Percentiles rank a stretch among this genome's conserved stretches.
These are phyloP conservation scores for Aegilops tauschii DNA, from an alignment of 176 grass and related monocot species.

Conservation along the genomic window DNA sequence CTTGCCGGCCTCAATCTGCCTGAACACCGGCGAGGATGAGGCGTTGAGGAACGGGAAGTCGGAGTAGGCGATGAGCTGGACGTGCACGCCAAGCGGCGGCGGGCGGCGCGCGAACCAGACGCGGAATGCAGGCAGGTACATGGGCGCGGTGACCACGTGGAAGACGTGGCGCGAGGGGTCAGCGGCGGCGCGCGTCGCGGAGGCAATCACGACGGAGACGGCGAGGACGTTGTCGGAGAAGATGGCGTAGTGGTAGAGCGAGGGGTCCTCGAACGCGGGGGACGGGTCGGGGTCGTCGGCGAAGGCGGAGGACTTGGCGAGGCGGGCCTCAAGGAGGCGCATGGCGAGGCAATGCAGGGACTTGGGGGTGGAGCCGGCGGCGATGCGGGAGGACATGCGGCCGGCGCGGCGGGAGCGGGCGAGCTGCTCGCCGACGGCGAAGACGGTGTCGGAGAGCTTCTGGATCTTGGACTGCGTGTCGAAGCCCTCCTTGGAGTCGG, in stretches of 20 bases:
- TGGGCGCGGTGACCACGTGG: constrained; percentile 89
- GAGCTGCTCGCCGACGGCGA: constrained; percentile 85
- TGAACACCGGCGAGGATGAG: constrained; percentile 79
- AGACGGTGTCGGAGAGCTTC: constrained; percentile 96
- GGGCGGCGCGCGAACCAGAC: constrained; percentile 77
- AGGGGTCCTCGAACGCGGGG: constrained; percentile 40
- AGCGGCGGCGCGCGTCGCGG: constrained; percentile 50
- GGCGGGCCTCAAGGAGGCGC: constrained; percentile 89
- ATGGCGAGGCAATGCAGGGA: constrained; percentile 96
- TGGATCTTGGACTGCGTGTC: constrained; percentile 97
- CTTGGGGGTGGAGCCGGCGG: constrained; percentile 86
- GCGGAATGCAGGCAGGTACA: constrained; percentile 74
- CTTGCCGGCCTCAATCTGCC: constrained; percentile 67
- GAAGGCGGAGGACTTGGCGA: constrained; percentile 48
- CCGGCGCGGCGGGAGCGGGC: constrained; percentile 55
- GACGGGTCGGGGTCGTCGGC: constrained; percentile 44
- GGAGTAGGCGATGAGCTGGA: constrained; percentile 65
- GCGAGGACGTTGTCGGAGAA: constrained; percentile 94
- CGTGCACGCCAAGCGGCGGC: constrained; percentile 61
- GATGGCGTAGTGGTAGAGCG: constrained; percentile 78
- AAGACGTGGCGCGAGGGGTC: constrained; percentile 83
- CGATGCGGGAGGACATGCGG: constrained; percentile 74
- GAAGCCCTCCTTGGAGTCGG: constrained; percentile 83
- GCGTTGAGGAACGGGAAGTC: constrained; percentile 77
- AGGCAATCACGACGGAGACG: constrained; percentile 80